Percentiles rank a stretch among this genome's conserved stretches.
These are phyloP conservation scores for Solanum neorickii DNA, from an alignment of 257 asterid species.

Conservation along the genomic window DNA sequence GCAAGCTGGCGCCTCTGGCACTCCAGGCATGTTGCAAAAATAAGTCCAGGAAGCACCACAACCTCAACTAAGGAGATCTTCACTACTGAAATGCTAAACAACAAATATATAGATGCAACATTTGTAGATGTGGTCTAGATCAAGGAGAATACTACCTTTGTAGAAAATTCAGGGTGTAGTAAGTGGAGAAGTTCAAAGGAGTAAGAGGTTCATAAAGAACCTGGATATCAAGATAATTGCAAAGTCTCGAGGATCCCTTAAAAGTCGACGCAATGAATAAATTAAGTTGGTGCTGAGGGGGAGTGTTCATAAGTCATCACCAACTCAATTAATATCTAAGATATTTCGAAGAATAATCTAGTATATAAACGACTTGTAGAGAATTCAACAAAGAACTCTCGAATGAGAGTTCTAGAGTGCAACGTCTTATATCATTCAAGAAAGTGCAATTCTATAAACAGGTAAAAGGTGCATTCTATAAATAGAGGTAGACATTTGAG, in stretches of 20 bases:
- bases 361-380: not conserved
- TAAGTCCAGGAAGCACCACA: not conserved
- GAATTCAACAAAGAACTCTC: not conserved
- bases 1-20: rapidly evolving
- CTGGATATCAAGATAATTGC: not conserved
- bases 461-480: not conserved
- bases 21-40: not conserved
- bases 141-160: not conserved
- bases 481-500: not conserved
- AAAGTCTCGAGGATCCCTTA: not conserved
- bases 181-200: not conserved
- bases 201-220: not conserved
- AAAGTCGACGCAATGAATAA: not conserved
- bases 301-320: not conserved
- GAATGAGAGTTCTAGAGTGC: not conserved
- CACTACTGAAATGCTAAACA: not conserved
- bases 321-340: not conserved
- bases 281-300: not conserved
- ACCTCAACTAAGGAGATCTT: not conserved
- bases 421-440: not conserved
- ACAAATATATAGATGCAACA: not conserved
- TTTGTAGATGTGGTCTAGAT: not conserved
- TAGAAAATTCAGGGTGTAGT: not conserved
- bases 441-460: not conserved
- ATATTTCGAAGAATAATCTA: not conserved